phyloP scores from a whole-genome alignment of 1,284 basidiomycete species.

The Apiotrichum mycotoxinovorans region DNA sequence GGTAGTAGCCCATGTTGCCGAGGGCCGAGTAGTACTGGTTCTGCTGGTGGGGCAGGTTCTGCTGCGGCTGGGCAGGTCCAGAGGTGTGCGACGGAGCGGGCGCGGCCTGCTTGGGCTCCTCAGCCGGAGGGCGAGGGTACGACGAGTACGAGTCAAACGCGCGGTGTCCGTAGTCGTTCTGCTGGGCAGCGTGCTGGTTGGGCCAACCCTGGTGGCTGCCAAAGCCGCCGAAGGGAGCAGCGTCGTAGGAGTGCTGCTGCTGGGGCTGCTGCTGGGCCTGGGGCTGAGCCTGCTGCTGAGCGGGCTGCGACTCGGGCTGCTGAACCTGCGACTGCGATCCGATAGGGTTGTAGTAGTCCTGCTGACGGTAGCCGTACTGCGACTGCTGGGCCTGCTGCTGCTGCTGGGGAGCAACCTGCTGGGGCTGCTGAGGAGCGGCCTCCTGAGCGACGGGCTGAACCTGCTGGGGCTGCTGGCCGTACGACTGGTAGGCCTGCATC shows the following conservation, averaged over 20 bases:
- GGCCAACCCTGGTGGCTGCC: conserved; percentile 16
- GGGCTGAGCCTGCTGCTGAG: conserved; percentile 20
- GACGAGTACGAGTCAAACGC: conserved; percentile 49
- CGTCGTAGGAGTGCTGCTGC: conserved; percentile 32
- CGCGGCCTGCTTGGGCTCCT: conserved; percentile 40
- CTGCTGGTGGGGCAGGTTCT: conserved; percentile 42
- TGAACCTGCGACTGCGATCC: conserved; percentile 25
- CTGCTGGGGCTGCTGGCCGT: conserved; percentile 32
- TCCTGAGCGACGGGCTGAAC: conserved; percentile 22
- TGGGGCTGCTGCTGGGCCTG: conserved; percentile 28
- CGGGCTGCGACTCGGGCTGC: conserved; percentile 20
- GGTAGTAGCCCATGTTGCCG: conserved; percentile 49
- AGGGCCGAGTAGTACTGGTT: conserved; percentile 45
- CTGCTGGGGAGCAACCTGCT: conserved; percentile 6
- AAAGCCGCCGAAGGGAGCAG: conserved; percentile 15
- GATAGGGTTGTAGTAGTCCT: conserved; percentile 33
- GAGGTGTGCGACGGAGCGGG: conserved; percentile 38
- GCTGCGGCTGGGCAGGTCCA: conserved; percentile 40
- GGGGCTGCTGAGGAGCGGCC: conserved; percentile 24
- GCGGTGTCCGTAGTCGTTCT: conserved; percentile 26
- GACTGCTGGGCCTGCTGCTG: conserved; percentile 23
- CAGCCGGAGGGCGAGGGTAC: conserved; percentile 45
- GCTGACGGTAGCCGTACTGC: conserved; percentile 37
- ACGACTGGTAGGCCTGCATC: conserved; percentile 35
- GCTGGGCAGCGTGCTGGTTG: conserved; percentile 21